phyloP scores from a whole-genome alignment of 345 rosid species.

The Rhizophora apiculata region DNA sequence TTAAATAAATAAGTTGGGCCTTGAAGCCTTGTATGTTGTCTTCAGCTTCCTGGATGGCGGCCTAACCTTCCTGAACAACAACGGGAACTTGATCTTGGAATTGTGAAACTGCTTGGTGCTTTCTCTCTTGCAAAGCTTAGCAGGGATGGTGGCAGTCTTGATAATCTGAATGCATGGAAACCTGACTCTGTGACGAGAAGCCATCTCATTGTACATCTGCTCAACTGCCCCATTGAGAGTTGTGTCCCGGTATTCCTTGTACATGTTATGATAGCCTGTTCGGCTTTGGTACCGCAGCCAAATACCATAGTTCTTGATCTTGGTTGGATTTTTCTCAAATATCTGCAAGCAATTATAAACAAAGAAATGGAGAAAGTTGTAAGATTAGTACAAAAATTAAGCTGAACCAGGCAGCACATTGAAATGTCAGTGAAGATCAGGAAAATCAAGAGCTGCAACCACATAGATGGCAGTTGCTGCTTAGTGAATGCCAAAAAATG shows the following conservation, averaged over 20 bases:
- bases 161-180: slow-evolving; percentile 67
- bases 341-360: slow-evolving; percentile 27
- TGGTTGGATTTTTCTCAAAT: slow-evolving; percentile 61
- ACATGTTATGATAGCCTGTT: slow-evolving; percentile 66
- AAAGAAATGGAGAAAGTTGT: not conserved
- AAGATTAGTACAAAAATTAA: no score
- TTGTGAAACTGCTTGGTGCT: slow-evolving; percentile 60
- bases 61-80: slow-evolving; percentile 60
- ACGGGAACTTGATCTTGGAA: slow-evolving; percentile 59
- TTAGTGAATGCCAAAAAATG: no score
- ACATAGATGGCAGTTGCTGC: no score
- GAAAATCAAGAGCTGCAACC: no score
- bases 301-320: slow-evolving; percentile 51
- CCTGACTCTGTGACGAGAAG: slow-evolving; percentile 59
- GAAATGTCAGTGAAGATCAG: no score
- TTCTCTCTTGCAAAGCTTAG: slow-evolving; percentile 68
- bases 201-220: slow-evolving; percentile 65
- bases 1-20: slow-evolving; percentile 62
- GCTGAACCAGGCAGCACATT: no score
- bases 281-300: slow-evolving; percentile 66
- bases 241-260: slow-evolving; percentile 58
- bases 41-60: slow-evolving; percentile 58
- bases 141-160: slow-evolving; percentile 57
- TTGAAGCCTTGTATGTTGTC: slow-evolving; percentile 66
- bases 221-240: slow-evolving; percentile 59